Evolutionary conservation across 495 filamentous ascomycete species (phyloP).

Genomic region (Penicillium cataractarum): DNA sequence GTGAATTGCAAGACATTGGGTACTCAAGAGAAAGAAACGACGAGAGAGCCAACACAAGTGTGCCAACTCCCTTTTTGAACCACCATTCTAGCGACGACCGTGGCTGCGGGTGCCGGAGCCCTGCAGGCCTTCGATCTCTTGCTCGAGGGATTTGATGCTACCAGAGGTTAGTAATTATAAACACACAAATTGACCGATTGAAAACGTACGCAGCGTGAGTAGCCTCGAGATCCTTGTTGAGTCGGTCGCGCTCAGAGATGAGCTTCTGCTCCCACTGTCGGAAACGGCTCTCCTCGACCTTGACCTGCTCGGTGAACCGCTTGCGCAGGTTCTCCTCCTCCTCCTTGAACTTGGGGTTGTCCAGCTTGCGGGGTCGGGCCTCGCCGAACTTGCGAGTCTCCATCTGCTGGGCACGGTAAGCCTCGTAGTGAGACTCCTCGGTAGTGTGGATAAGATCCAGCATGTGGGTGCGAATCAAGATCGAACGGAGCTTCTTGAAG

Average conservation of each 20-base stretch:
- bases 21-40: conserved; percentile 46
- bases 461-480: conserved; percentile 99
- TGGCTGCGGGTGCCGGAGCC: conserved; percentile 90
- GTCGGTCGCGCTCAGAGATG: conserved; percentile 93
- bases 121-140: conserved; percentile 90
- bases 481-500: conserved; percentile 99
- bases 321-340: conserved; percentile 97
- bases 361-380: conserved; percentile 92
- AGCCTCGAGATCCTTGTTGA: conserved; percentile 98
- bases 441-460: conserved; percentile 99
- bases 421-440: conserved; percentile 98
- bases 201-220: conserved; percentile 83
- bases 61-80: conserved; percentile 41
- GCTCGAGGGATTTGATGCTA: conserved; percentile 92
- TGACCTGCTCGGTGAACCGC: conserved; percentile 99
- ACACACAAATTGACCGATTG: not conserved
- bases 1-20: conserved; percentile 38
- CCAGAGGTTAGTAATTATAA: conserved; percentile 31
- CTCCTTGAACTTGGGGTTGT: conserved; percentile 99
- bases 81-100: conserved; percentile 78
- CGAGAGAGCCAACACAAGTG: conserved; percentile 36
- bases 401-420: conserved; percentile 98
- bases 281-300: conserved; percentile 98
- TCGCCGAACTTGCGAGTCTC: conserved; percentile 99
- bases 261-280: conserved; percentile 99